phyloP scores from a whole-genome alignment of 1,139 yeast species.

The Suhomyces maxii region DNA sequence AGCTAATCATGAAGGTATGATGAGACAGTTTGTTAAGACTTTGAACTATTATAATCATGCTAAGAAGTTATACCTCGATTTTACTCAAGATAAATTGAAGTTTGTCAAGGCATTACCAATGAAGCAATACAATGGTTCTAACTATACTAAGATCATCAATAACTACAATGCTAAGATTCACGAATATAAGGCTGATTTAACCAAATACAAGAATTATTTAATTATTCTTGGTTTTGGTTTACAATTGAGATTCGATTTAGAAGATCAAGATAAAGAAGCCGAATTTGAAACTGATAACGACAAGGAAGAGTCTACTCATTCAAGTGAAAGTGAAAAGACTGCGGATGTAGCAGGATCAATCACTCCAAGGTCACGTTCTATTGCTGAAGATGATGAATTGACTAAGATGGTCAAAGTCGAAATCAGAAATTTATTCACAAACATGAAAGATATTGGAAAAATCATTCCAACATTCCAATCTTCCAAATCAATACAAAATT shows the following conservation, averaged over 20 bases:
- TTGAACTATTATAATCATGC: slow-evolving; percentile 45
- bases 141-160: slow-evolving; percentile 33
- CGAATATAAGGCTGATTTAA: slow-evolving; percentile 46
- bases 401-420: slow-evolving; percentile 39
- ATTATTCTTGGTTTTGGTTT: slow-evolving; percentile 49
- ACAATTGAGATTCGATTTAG: slow-evolving; percentile 46
- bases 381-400: slow-evolving; percentile 30
- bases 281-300: slow-evolving; percentile 5
- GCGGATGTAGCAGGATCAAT: slow-evolving; percentile 1
- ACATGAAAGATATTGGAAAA: slow-evolving; percentile 37
- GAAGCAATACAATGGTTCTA: slow-evolving; percentile 30
- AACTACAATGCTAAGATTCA: slow-evolving; percentile 44
- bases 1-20: slow-evolving; percentile 42
- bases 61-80: slow-evolving; percentile 38
- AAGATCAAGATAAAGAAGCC: slow-evolving; percentile 31
- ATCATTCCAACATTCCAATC: slow-evolving; percentile 42
- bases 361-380: slow-evolving; percentile 1
- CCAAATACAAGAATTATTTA: slow-evolving; percentile 48
- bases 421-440: slow-evolving; percentile 36
- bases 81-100: slow-evolving; percentile 30
- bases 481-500: slow-evolving; percentile 33
- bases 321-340: slow-evolving; percentile 14
- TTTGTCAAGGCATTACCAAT: slow-evolving; percentile 33
- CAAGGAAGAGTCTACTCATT: slow-evolving; percentile 6
- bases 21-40: slow-evolving; percentile 49